Evolutionary conservation across 208 protist genomes (phyloP).

Genomic region (Sergeia podlipaevii): DNA sequence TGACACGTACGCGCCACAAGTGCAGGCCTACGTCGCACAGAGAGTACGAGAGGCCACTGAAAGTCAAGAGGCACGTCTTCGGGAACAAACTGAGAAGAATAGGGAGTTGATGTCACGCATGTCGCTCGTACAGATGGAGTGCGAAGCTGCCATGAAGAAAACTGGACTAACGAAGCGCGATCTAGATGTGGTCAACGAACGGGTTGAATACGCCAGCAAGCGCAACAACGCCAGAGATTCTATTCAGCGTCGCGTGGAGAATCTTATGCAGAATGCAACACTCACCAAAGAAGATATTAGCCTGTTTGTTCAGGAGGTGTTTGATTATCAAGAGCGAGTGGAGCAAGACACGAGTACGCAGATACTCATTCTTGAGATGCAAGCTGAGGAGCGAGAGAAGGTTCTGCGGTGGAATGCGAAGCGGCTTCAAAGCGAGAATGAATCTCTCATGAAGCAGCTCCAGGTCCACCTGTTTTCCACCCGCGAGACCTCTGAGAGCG

Average conservation of each 20-base stretch:
- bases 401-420: constrained; percentile 16
- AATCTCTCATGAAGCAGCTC: constrained; percentile 31
- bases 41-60: constrained; percentile 28
- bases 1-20: constrained; percentile 19
- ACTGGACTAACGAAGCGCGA: constrained; percentile 17
- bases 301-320: constrained; percentile 54
- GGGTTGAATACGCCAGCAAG: constrained; percentile 21
- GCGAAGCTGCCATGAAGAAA: constrained; percentile 22
- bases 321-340: constrained; percentile 67
- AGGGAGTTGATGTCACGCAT: constrained; percentile 33
- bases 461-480: constrained; percentile 14
- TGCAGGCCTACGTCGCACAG: constrained; percentile 27
- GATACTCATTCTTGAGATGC: constrained; percentile 52
- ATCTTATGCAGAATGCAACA: constrained; percentile 28
- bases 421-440: constrained; percentile 29
- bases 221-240: constrained; percentile 20
- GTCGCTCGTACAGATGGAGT: constrained; percentile 41
- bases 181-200: constrained; percentile 20
- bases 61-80: constrained; percentile 27
- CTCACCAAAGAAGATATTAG: constrained; percentile 51
- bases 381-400: constrained; percentile 46
- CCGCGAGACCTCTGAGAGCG: background rate
- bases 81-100: constrained; percentile 39
- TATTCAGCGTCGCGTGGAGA: constrained; percentile 52
- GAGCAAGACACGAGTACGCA: constrained; percentile 45